A percentile compares a stretch with the other conserved stretches of the same genome.
Conservation (phyloP, 768 basidiomycete genomes). For the Naganishia vishniacii region DNA sequence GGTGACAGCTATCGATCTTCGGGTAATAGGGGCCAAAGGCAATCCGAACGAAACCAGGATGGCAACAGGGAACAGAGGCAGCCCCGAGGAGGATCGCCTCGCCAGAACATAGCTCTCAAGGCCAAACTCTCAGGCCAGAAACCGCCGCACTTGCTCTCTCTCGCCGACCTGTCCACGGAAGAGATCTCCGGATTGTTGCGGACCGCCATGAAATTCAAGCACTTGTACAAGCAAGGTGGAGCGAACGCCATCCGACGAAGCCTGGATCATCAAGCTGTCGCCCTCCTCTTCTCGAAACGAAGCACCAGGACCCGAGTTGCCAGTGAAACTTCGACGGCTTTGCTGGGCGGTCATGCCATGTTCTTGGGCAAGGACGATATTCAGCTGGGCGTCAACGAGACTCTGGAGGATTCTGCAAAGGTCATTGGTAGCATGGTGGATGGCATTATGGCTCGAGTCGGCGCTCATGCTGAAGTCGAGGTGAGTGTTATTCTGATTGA, state of each 20-base stretch:
- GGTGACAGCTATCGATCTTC: background rate
- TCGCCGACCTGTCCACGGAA: slow-evolving; percentile 74
- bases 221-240: slow-evolving; percentile 34
- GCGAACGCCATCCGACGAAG: slow-evolving; percentile 17
- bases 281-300: slow-evolving; percentile 85
- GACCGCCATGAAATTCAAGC: slow-evolving; percentile 56
- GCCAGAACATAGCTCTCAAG: background rate
- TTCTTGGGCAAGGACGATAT: slow-evolving; percentile 88
- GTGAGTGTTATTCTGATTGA: slow-evolving; percentile 50
- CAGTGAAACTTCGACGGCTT: slow-evolving; percentile 69
- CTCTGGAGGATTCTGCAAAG: slow-evolving; percentile 69
- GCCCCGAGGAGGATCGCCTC: background rate
- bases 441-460: slow-evolving; percentile 94
- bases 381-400: slow-evolving; percentile 94
- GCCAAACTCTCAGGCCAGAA: slow-evolving; percentile 11
- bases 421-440: slow-evolving; percentile 93
- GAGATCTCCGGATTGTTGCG: slow-evolving; percentile 66
- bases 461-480: slow-evolving; percentile 86
- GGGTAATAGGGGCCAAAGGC: background rate
- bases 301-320: slow-evolving; percentile 86
- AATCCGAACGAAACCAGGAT: too few species aligned
- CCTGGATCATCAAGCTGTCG: slow-evolving; percentile 66
- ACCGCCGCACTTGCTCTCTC: slow-evolving; percentile 65
- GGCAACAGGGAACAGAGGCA: too few species aligned
- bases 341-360: slow-evolving; percentile 81